Base-by-base conservation (phyloP, 2,329 filamentous ascomycete species). In the Aureobasidium leucospermi region DNA sequence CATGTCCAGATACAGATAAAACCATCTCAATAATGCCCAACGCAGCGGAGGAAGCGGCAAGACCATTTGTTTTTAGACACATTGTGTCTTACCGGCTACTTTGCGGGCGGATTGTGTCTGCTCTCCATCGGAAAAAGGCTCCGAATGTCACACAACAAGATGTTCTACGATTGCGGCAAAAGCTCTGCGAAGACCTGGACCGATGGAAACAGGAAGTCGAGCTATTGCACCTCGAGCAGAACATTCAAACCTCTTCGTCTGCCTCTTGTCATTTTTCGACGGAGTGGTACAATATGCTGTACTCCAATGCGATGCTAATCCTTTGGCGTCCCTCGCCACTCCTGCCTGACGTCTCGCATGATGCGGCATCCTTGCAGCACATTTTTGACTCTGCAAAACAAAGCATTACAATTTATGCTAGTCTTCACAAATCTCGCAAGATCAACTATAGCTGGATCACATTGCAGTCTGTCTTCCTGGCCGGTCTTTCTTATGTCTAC, bases 361-460 rank as follows among this genome's bases (percentile, higher is more conserved):
- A 65, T 31, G 58, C 58, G 28, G 43, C 29, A 9, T 58, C 61
- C 1, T 23, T 65, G 10, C 62, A 64, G 34, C 55, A 57, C 15
- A 71, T 77, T 13, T 77, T 75, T 47, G 67, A 69, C 15, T 73
- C 75, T 0, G 70, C 76, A 1, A 68, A 71, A 28, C 67, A 75
- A 16, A 67, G 74, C 0, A 77, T 80, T 45, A 70, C 66, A 1
- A 65, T 77, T 0, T 80, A 80, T 55, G 71, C 77, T 0, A 72
- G 70, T 16, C 64, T 80, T 0, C 76, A 79, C 51, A 72, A 73
- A 6, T 75, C 74, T 0, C 69, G 75, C 4, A 74, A 74, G 47
- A 75, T 80, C 59, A 80, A 79, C 63, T 79, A 75, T 43, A 75
- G 74, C 0, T 80, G 78, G 77, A 74, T 80, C 29, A 78, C 78